A percentile compares a stretch with the other conserved stretches of the same genome.
These are phyloP conservation scores for Cladophialophora bantiana DNA, from an alignment of 2,329 filamentous ascomycete genomes.

Conservation along the genomic window DNA sequence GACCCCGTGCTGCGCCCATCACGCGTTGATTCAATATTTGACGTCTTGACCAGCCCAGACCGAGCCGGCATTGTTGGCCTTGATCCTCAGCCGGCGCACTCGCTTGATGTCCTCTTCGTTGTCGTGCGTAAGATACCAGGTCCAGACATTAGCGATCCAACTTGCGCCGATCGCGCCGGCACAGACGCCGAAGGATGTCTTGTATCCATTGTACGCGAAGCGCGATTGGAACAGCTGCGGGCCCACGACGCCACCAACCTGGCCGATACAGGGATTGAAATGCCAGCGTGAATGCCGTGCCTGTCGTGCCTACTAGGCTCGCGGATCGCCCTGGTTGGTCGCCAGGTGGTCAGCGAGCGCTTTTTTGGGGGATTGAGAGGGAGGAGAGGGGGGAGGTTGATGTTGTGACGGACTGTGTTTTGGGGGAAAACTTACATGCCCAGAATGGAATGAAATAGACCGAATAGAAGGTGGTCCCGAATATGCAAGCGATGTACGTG, in stretches of 20 bases:
- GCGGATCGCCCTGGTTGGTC: conserved; percentile 53
- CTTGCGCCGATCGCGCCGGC: conserved; percentile 47
- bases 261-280: conserved; percentile 60
- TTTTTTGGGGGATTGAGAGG: neutral
- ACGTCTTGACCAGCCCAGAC: conserved; percentile 45
- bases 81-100: conserved; percentile 43
- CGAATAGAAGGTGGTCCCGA: conserved; percentile 55
- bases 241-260: conserved; percentile 58
- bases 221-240: conserved; percentile 56
- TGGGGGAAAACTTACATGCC: conserved; percentile 45
- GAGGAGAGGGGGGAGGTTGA: neutral
- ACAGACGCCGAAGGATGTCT: conserved; percentile 52
- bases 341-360: conserved; percentile 52
- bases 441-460: conserved; percentile 57
- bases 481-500: conserved; percentile 54
- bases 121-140: conserved; percentile 53
- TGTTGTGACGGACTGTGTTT: neutral
- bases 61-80: conserved; percentile 42
- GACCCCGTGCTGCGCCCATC: too few species aligned
- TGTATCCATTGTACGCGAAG: conserved; percentile 57
- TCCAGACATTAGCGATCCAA: conserved; percentile 50
- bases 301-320: conserved; percentile 57
- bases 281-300: conserved; percentile 59
- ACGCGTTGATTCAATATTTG: conserved; percentile 20
- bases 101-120: conserved; percentile 51